These are phyloP conservation scores for Suillus brevipes DNA, from an alignment of 768 basidiomycete genomes.

Conservation along the genomic window DNA sequence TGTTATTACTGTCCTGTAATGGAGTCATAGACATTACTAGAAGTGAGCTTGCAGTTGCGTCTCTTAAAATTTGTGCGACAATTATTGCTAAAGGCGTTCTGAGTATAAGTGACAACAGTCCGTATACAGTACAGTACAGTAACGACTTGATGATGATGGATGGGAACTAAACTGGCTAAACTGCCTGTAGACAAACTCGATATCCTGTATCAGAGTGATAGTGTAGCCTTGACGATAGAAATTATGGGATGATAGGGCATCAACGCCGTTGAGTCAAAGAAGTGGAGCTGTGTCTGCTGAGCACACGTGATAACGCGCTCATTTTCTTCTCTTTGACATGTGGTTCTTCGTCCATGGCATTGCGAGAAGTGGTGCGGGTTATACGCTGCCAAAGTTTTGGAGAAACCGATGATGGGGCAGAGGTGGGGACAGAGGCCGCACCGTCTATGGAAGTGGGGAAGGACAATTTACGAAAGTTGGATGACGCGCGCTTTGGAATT, in stretches of 20 bases:
- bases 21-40: constrained; percentile 24
- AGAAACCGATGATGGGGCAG: constrained; percentile 9
- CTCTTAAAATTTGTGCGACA: not conserved
- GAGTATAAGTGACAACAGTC: not conserved
- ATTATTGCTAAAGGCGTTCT: not conserved
- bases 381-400: constrained; percentile 28
- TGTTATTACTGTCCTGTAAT: constrained; percentile 21
- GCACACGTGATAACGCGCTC: constrained; percentile 24
- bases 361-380: constrained; percentile 20
- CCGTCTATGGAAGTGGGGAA: constrained; percentile 8
- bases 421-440: not conserved
- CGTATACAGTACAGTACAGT: not conserved
- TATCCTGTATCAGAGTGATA: not conserved
- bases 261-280: constrained; percentile 6
- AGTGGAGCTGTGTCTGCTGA: constrained; percentile 16
- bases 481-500: not conserved
- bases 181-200: not conserved
- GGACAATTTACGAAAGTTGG: constrained; percentile 2
- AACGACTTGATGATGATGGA: not conserved
- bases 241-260: not conserved
- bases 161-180: not conserved
- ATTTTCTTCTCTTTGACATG: constrained; percentile 12
- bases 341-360: constrained; percentile 14
- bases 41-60: constrained; percentile 6
- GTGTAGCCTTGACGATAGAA: not conserved